Percentiles rank a stretch among this genome's conserved stretches.
phyloP scores from a whole-genome alignment of 164 flowering plant species.

The Chimonanthus praecox region DNA sequence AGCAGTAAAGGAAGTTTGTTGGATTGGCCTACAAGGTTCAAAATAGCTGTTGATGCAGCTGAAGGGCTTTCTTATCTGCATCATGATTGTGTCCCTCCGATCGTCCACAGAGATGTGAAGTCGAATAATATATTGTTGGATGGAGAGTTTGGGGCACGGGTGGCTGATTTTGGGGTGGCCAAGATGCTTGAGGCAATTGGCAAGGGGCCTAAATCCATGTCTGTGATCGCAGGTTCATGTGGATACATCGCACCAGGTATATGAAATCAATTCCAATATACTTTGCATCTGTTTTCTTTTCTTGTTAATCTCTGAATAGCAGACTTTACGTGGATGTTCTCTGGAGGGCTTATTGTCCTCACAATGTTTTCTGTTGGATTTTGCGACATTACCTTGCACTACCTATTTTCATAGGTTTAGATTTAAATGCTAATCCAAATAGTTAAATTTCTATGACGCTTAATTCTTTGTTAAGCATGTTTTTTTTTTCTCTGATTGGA shows the following conservation, averaged over 20 bases:
- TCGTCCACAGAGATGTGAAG: slow-evolving; percentile 70
- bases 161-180: slow-evolving; percentile 77
- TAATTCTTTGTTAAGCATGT: not conserved
- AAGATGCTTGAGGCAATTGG: slow-evolving; percentile 33
- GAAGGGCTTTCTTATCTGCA: slow-evolving; percentile 75
- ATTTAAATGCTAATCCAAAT: not conserved
- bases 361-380: not conserved
- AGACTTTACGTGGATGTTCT: not conserved
- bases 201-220: slow-evolving; percentile 50
- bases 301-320: not conserved
- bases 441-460: not conserved
- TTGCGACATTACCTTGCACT: not conserved
- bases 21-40: slow-evolving; percentile 58
- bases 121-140: slow-evolving; percentile 68
- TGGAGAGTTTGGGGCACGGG: slow-evolving; percentile 51
- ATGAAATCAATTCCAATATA: not conserved
- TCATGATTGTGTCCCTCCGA: slow-evolving; percentile 70
- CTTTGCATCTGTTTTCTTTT: not conserved
- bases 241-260: slow-evolving; percentile 89
- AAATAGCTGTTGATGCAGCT: slow-evolving; percentile 60
- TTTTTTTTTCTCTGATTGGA: not conserved
- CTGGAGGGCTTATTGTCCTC: not conserved
- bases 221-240: slow-evolving; percentile 69
- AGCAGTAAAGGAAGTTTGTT: slow-evolving; percentile 43
- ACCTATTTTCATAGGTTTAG: not conserved